Percentiles rank a stretch among this genome's conserved stretches.
These are phyloP conservation scores for Trypanosoma boissoni DNA, from an alignment of 208 protist species.

Conservation along the genomic window DNA sequence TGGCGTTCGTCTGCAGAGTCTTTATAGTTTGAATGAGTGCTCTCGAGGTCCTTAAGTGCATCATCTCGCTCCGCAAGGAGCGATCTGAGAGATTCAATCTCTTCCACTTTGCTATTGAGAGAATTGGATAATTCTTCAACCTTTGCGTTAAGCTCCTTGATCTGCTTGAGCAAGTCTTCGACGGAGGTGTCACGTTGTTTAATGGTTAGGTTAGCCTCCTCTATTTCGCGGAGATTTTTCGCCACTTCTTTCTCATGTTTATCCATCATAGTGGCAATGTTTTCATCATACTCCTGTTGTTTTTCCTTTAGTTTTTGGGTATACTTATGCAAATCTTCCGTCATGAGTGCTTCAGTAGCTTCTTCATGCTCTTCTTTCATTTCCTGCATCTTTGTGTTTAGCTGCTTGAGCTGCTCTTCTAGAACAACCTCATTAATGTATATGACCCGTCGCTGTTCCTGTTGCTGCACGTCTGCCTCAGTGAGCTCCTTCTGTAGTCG, in stretches of 20 bases:
- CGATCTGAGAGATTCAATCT: neutral
- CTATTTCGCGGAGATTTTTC: neutral
- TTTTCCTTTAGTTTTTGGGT: constrained; percentile 20
- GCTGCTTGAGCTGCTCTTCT: constrained; percentile 57
- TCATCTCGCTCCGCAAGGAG: neutral
- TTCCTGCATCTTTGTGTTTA: constrained; percentile 72
- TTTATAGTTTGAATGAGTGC: too few species aligned
- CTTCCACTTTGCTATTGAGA: neutral
- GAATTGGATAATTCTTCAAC: neutral
- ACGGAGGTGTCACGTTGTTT: constrained; percentile 9
- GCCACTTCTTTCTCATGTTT: constrained; percentile 9
- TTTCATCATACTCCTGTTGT: constrained; percentile 18
- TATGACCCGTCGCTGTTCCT: constrained; percentile 57
- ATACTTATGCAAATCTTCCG: constrained; percentile 46
- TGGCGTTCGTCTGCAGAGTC: too few species aligned
- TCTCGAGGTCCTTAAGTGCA: constrained; percentile 19
- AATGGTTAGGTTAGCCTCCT: constrained; percentile 6
- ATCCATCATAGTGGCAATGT: neutral
- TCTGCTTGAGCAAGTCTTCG: constrained; percentile 8
- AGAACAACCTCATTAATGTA: constrained; percentile 61
- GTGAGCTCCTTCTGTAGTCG: constrained; percentile 50
- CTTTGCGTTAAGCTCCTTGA: neutral
- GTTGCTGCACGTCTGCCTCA: constrained; percentile 61
- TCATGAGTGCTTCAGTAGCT: constrained; percentile 51
- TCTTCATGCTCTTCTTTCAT: constrained; percentile 75